A percentile compares a stretch with the other conserved stretches of the same genome.
phyloP scores from a whole-genome alignment of 257 asterid species.

The Fraxinus americana region DNA sequence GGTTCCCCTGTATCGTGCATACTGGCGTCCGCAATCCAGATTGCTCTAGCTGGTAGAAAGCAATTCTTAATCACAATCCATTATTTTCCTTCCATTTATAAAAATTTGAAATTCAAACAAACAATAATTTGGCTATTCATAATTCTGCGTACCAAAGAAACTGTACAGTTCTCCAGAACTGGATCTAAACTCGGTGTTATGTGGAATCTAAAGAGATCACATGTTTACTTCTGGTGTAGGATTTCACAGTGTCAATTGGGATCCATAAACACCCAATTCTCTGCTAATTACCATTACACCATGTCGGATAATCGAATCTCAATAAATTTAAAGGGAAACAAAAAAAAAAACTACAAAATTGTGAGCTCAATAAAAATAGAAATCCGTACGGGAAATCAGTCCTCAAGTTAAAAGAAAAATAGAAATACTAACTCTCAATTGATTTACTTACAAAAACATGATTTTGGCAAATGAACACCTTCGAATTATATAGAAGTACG shows the following conservation, averaged over 20 bases:
- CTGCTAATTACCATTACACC: not conserved
- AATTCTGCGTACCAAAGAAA: no score
- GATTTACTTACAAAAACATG: no score
- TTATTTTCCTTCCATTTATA: no score
- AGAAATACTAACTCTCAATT: not conserved
- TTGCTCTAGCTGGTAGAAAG: no score
- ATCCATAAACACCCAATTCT: not conserved
- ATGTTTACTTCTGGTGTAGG: not conserved
- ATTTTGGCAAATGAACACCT: slow-evolving; percentile 26
- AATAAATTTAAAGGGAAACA: not conserved
- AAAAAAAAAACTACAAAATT: not conserved
- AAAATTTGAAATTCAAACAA: no score
- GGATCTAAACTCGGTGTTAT: not conserved
- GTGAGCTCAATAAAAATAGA: not conserved
- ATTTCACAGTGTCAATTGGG: not conserved
- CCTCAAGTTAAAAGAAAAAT: not conserved
- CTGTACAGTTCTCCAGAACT: no score
- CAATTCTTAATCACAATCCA: no score
- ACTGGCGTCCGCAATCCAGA: no score
- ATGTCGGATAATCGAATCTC: not conserved
- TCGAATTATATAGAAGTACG: not conserved
- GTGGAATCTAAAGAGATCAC: not conserved
- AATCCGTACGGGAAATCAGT: not conserved
- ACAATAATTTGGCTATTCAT: no score
- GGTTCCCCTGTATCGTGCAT: no score